A percentile compares a stretch with the other conserved stretches of the same genome.
Evolutionary conservation across 768 basidiomycete genomes (phyloP).

Genomic region (Hirschioporus abietinus): DNA sequence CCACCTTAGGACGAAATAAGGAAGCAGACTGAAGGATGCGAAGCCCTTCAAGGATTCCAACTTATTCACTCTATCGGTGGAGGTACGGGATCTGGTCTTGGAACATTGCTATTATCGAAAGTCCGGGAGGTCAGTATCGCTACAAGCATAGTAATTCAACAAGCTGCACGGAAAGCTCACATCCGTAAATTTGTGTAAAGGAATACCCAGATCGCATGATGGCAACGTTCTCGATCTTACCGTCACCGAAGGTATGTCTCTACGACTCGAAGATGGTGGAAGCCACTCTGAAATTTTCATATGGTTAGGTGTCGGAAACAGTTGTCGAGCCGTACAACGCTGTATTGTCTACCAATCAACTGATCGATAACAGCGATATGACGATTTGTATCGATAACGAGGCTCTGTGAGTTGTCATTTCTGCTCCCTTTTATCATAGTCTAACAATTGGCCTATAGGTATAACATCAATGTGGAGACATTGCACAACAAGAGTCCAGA

Average conservation of each 20-base stretch:
- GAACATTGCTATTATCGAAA: constrained; percentile 75
- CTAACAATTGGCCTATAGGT: constrained; percentile 34
- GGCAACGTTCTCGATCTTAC: constrained; percentile 48
- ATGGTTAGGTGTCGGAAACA: constrained; percentile 37
- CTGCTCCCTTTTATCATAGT: neutral
- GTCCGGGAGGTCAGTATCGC: constrained; percentile 58
- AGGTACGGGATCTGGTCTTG: constrained; percentile 85
- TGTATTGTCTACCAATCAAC: constrained; percentile 78
- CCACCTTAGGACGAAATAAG: constrained; percentile 63
- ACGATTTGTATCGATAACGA: constrained; percentile 86
- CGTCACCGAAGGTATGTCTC: constrained; percentile 46
- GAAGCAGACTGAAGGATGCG: constrained; percentile 74
- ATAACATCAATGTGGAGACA: constrained; percentile 62
- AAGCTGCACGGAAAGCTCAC: neutral
- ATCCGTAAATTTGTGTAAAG: constrained; percentile 31
- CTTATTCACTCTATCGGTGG: constrained; percentile 87
- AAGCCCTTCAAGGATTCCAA: constrained; percentile 89
- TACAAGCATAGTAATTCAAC: neutral
- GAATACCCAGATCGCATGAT: constrained; percentile 50
- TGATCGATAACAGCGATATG: constrained; percentile 83
- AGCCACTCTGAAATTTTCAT: constrained; percentile 10
- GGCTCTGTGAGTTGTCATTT: constrained; percentile 53
- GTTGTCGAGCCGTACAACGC: constrained; percentile 81
- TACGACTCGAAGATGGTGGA: neutral
- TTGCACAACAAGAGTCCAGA: constrained; percentile 59